These are phyloP conservation scores for Physcomitrium patens DNA, from an alignment of 225 moss, liverwort and hornwort species.

Conservation along the genomic window DNA sequence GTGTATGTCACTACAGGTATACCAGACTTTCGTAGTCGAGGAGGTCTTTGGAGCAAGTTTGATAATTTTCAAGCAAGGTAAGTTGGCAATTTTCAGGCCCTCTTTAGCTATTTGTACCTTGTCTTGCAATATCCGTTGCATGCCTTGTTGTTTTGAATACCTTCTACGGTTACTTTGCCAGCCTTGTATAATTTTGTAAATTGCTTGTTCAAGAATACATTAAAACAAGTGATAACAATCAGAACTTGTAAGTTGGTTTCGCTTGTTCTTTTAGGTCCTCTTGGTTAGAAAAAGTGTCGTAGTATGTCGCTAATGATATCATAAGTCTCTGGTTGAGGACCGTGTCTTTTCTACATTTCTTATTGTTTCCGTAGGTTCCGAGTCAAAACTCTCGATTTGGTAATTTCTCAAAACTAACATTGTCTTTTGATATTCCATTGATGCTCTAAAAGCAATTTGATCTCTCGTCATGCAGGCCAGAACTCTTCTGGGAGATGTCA, in stretches of 20 bases:
- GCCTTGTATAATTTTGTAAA: slow-evolving; percentile 17
- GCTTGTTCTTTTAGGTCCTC: not conserved
- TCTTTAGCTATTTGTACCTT: slow-evolving; percentile 12
- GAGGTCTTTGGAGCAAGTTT: slow-evolving; percentile 59
- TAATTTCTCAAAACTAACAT: not conserved
- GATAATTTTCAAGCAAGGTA: slow-evolving; percentile 42
- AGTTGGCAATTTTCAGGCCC: slow-evolving; percentile 32
- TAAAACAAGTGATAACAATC: not conserved
- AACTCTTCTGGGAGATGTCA: slow-evolving; percentile 59
- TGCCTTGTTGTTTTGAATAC: slow-evolving; percentile 9
- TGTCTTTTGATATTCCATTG: not conserved
- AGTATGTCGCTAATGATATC: not conserved
- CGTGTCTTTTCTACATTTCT: not conserved
- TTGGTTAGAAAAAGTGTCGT: not conserved
- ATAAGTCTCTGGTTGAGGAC: not conserved
- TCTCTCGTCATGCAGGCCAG: slow-evolving; percentile 40
- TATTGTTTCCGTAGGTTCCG: not conserved
- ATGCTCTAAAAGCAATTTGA: slow-evolving; percentile 5
- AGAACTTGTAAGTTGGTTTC: not conserved
- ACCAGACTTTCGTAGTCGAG: slow-evolving; percentile 57
- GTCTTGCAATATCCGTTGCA: slow-evolving; percentile 14
- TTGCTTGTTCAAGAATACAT: slow-evolving; percentile 6
- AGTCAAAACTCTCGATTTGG: not conserved
- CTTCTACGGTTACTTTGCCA: not conserved
- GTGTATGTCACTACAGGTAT: slow-evolving; percentile 37